A percentile compares a stretch with the other conserved stretches of the same genome.
These are phyloP conservation scores for Termitomyces sp. DNA, from an alignment of 768 basidiomycete genomes.

Conservation along the genomic window DNA sequence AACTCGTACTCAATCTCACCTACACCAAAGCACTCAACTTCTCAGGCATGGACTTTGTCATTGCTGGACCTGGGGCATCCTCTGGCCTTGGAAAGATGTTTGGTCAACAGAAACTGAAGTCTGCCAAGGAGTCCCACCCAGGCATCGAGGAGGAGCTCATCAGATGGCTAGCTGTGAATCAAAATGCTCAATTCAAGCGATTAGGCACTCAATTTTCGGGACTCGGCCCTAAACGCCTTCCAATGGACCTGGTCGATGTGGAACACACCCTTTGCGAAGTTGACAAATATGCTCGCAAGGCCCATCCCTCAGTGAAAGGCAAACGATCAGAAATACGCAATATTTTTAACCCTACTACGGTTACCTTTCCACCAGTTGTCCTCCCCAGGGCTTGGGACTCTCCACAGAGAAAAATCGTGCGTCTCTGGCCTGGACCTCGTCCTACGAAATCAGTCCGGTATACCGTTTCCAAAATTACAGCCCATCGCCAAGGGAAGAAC, in stretches of 20 bases:
- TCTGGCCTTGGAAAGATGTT: slow-evolving; percentile 73
- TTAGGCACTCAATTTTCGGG: slow-evolving; percentile 51
- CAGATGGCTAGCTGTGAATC: slow-evolving; percentile 58
- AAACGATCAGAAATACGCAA: slow-evolving; percentile 36
- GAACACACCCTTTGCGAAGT: slow-evolving; percentile 80
- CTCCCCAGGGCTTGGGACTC: slow-evolving; percentile 59
- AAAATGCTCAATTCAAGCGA: slow-evolving; percentile 57
- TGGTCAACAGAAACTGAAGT: slow-evolving; percentile 32
- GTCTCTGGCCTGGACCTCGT: slow-evolving; percentile 35
- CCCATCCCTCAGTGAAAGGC: slow-evolving; percentile 44
- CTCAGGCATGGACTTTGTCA: slow-evolving; percentile 65
- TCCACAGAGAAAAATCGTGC: slow-evolving; percentile 35
- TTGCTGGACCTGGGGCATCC: slow-evolving; percentile 62
- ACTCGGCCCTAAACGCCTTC: slow-evolving; percentile 43
- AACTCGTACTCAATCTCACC: slow-evolving; percentile 58
- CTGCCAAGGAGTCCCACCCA: slow-evolving; percentile 23
- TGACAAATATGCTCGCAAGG: slow-evolving; percentile 70
- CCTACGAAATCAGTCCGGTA: slow-evolving; percentile 43
- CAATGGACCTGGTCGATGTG: slow-evolving; percentile 65
- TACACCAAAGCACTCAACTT: slow-evolving; percentile 59
- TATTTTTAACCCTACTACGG: slow-evolving; percentile 29
- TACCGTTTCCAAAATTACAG: slow-evolving; percentile 31
- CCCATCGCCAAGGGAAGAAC: slow-evolving; percentile 32
- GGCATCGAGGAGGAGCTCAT: slow-evolving; percentile 56
- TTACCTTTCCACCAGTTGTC: slow-evolving; percentile 22